Evolutionary conservation across 1,139 yeast genomes (phyloP).

Genomic region (Barnettozyma hawaiiensis): DNA sequence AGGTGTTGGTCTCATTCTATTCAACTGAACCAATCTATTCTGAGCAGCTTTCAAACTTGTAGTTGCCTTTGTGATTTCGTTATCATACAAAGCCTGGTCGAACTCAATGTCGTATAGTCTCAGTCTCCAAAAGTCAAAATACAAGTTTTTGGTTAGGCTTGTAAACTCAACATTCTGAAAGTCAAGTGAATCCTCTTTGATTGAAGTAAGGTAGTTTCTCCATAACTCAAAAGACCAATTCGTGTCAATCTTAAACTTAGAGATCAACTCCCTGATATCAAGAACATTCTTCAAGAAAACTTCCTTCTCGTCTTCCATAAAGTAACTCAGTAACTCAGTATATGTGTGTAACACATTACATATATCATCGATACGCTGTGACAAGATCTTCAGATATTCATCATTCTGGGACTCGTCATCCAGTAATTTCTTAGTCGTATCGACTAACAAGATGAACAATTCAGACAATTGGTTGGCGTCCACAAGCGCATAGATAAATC

Average conservation of each 20-base stretch:
- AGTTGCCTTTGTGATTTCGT: conserved; percentile 37
- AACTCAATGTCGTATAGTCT: conserved; percentile 69
- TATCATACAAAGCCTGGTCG: conserved; percentile 45
- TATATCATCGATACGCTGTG: conserved; percentile 69
- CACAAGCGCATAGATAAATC: conserved; percentile 45
- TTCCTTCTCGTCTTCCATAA: conserved; percentile 32
- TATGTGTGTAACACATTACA: conserved; percentile 60
- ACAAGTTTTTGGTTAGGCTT: conserved; percentile 41
- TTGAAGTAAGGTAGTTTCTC: conserved; percentile 41
- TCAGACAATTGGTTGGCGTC: conserved; percentile 51
- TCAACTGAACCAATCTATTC: conserved; percentile 19
- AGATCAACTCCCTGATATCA: conserved; percentile 42
- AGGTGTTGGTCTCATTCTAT: conserved; percentile 27
- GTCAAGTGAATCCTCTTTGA: conserved; percentile 15
- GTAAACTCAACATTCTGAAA: conserved; percentile 33
- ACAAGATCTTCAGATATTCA: conserved; percentile 44
- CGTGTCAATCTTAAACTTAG: conserved; percentile 47
- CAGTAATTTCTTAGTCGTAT: conserved; percentile 40
- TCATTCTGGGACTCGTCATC: conserved; percentile 36
- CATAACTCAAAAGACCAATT: conserved; percentile 77
- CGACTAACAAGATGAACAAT: conserved; percentile 57
- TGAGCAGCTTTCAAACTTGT: conserved; percentile 15
- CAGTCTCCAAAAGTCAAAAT: conserved; percentile 66
- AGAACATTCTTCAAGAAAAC: conserved; percentile 38
- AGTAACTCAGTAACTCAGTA: conserved; percentile 52